phyloP scores from a whole-genome alignment of 2,329 filamentous ascomycete genomes.

The Xylaria sp. region DNA sequence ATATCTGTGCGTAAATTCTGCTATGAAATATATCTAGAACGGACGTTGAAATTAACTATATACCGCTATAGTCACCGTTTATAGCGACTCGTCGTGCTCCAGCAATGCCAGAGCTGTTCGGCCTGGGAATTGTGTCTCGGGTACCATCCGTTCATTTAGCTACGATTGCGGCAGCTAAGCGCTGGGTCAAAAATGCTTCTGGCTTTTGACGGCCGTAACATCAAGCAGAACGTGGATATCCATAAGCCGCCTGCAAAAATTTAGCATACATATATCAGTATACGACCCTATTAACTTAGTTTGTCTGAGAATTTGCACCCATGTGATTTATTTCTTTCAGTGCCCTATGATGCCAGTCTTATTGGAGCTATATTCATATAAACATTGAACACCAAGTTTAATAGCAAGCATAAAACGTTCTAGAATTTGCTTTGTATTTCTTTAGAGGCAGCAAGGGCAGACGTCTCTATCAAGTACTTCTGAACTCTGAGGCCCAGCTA shows the following conservation, averaged over 20 bases:
- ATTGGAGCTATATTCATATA: neutral
- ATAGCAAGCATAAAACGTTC: neutral
- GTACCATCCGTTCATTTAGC: no score
- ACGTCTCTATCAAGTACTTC: neutral
- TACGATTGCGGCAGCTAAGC: no score
- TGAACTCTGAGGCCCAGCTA: neutral
- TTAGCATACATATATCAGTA: no score
- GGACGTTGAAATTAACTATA: no score
- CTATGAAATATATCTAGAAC: no score
- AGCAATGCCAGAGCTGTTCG: no score
- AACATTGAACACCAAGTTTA: neutral
- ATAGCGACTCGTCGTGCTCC: no score
- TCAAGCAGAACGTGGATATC: conserved; percentile 10
- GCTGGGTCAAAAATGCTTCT: neutral
- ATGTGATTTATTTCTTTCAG: neutral
- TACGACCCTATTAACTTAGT: neutral
- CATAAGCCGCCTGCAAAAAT: no score
- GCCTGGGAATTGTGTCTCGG: no score
- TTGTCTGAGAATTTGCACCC: neutral
- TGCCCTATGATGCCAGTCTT: neutral
- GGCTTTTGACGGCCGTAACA: conserved; percentile 1
- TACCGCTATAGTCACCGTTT: no score
- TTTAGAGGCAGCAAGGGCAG: no score
- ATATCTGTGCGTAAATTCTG: no score
- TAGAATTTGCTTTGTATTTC: neutral